These are phyloP conservation scores for Nigrospora oryzae DNA, from an alignment of 2,329 filamentous ascomycete species.

Conservation along the genomic window DNA sequence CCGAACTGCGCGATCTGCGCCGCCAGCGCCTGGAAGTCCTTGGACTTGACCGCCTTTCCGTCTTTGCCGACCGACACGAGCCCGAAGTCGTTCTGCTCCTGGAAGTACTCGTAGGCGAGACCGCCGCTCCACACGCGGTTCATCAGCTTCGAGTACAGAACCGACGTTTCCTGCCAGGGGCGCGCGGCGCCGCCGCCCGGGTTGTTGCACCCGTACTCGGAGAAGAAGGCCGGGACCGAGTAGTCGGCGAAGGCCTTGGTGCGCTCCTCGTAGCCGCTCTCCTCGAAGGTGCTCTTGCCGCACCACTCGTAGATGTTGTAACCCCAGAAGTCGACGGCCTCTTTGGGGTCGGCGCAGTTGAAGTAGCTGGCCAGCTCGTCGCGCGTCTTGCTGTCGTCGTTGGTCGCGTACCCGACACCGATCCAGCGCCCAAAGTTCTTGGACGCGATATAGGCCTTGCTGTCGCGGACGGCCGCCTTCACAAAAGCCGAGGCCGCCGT, in stretches of 20 bases:
- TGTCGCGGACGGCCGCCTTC: conserved; percentile 70
- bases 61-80: conserved; percentile 43
- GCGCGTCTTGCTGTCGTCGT: conserved; percentile 62
- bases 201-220: conserved; percentile 70
- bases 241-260: conserved; percentile 61
- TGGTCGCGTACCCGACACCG: conserved; percentile 67
- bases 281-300: conserved; percentile 50
- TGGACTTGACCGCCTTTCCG: conserved; percentile 37
- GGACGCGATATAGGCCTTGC: conserved; percentile 64
- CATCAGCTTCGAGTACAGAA: conserved; percentile 60
- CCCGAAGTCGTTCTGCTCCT: conserved; percentile 61
- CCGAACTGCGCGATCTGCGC: conserved; percentile 47
- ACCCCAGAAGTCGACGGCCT: conserved; percentile 68
- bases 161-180: conserved; percentile 57
- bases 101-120: conserved; percentile 76
- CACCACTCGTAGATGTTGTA: conserved; percentile 85
- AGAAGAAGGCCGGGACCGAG: conserved; percentile 68
- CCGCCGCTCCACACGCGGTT: conserved; percentile 63
- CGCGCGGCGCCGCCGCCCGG: conserved; percentile 37
- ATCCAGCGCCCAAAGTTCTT: conserved; percentile 55
- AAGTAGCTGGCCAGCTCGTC: conserved; percentile 61
- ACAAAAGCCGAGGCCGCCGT: conserved; percentile 65
- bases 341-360: conserved; percentile 46
- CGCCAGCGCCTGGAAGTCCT: conserved; percentile 54
- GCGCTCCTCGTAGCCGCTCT: conserved; percentile 58